Conservation (phyloP, 345 rosid genomes). For the Arabis alpina region DNA sequence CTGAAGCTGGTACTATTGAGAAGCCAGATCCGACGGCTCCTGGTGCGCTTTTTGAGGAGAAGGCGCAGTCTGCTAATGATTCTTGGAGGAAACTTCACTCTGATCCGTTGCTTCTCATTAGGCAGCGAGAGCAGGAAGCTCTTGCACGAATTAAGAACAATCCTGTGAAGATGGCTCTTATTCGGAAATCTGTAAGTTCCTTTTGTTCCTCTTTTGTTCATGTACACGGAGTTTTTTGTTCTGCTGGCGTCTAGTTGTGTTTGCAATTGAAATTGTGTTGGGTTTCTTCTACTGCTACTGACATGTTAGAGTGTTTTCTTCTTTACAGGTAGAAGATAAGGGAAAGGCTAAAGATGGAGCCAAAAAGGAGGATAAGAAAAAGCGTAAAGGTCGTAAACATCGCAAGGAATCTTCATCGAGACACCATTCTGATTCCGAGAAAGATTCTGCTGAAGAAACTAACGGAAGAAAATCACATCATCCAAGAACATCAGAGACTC, state of each 20-base stretch:
- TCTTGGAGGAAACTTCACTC: slow-evolving; percentile 95
- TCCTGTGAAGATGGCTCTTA: slow-evolving; percentile 87
- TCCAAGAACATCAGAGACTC: slow-evolving; percentile 36
- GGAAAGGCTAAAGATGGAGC: slow-evolving; percentile 53
- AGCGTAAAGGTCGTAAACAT: slow-evolving; percentile 52
- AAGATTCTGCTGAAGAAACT: slow-evolving; percentile 40
- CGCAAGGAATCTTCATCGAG: slow-evolving; percentile 50
- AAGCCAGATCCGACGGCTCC: slow-evolving; percentile 58
- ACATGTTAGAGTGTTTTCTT: slow-evolving; percentile 15
- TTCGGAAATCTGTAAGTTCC: slow-evolving; percentile 77
- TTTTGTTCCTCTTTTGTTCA: not conserved
- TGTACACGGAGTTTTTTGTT: not conserved
- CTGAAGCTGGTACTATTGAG: slow-evolving; percentile 37
- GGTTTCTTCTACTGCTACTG: slow-evolving; percentile 4
- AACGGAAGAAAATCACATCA: slow-evolving; percentile 40
- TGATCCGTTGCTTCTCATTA: slow-evolving; percentile 88
- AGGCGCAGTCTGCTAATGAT: slow-evolving; percentile 78
- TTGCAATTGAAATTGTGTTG: not conserved
- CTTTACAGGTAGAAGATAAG: slow-evolving; percentile 54
- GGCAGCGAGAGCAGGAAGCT: slow-evolving; percentile 95
- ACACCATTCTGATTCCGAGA: slow-evolving; percentile 41
- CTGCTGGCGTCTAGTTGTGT: not conserved
- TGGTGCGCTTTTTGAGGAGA: slow-evolving; percentile 91
- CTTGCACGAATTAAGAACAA: slow-evolving; percentile 93
- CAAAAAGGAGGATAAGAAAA: slow-evolving; percentile 45